phyloP scores from a whole-genome alignment of 768 basidiomycete species.

The Pholiota microspora region DNA sequence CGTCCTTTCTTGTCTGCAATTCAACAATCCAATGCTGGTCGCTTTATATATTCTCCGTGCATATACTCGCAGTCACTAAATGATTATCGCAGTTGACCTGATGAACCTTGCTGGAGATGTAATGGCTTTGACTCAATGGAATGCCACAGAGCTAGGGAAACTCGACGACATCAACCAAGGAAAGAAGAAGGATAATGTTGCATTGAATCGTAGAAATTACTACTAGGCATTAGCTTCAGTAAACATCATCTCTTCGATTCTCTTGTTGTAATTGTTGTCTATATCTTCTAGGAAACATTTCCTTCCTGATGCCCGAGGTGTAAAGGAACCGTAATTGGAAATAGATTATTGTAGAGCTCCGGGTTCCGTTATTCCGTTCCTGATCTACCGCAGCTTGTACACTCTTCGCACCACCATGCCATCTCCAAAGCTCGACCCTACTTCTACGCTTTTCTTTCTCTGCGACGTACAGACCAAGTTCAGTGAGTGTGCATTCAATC shows the following conservation, averaged over 20 bases:
- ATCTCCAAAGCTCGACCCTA: slow-evolving; percentile 25
- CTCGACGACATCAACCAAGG: slow-evolving; percentile 12
- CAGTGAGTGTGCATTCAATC: slow-evolving; percentile 39
- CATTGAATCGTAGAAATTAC: background rate
- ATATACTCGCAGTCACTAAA: no score
- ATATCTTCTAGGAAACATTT: no score
- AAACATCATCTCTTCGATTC: no score
- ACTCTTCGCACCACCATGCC: slow-evolving; percentile 17
- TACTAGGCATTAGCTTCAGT: background rate
- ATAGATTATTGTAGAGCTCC: background rate
- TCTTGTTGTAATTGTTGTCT: no score
- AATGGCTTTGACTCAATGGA: slow-evolving; percentile 18
- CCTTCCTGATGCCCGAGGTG: no score
- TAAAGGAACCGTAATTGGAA: background rate
- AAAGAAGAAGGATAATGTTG: background rate
- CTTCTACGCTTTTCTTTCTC: slow-evolving; percentile 63
- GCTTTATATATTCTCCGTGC: no score
- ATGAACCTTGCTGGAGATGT: slow-evolving; percentile 22
- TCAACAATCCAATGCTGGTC: no score
- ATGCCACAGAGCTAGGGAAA: slow-evolving; percentile 12
- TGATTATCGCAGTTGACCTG: slow-evolving; percentile 15
- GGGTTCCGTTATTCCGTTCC: background rate
- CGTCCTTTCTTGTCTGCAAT: background rate
- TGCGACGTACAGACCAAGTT: slow-evolving; percentile 85
- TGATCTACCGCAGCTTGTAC: background rate